phyloP scores from a whole-genome alignment of 768 basidiomycete species.

The Lepiota venenata region DNA sequence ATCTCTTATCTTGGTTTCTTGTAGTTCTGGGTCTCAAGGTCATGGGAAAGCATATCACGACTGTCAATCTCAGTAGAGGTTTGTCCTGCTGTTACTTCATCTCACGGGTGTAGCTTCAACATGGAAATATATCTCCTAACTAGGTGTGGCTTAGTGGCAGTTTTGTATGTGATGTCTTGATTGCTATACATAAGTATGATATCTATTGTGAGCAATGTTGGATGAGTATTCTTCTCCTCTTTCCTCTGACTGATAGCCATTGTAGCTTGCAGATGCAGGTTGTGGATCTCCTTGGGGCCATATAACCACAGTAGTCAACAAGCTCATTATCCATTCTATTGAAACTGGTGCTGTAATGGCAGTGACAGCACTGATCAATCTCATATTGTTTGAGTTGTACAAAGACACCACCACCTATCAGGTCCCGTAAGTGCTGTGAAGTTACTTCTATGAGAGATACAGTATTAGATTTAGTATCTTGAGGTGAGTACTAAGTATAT shows the following conservation, averaged over 20 bases:
- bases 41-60: constrained; percentile 4
- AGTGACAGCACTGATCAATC: constrained; percentile 5
- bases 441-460: too few relatives aligned
- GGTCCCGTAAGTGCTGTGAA: constrained; percentile 6
- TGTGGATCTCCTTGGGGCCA: constrained; percentile 10
- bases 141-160: constrained; percentile 13
- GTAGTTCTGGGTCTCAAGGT: not conserved
- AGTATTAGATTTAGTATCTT: too few relatives aligned
- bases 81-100: not conserved
- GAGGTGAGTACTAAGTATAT: too few relatives aligned
- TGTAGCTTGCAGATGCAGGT: constrained; percentile 6
- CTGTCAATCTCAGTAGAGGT: constrained; percentile 6
- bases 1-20: not conserved
- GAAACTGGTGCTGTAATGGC: constrained; percentile 15
- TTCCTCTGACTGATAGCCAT: not conserved
- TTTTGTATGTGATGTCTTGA: constrained; percentile 12
- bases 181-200: constrained; percentile 13
- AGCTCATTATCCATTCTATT: constrained; percentile 12
- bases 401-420: constrained; percentile 7
- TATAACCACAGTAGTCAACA: constrained; percentile 13
- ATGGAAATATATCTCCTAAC: not conserved
- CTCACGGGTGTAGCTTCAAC: too few relatives aligned
- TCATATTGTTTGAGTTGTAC: constrained; percentile 9
- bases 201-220: constrained; percentile 5
- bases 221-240: not conserved